Base-by-base conservation (phyloP, 2,329 filamentous ascomycete genomes). In the Aureobasidium namibiae region DNA sequence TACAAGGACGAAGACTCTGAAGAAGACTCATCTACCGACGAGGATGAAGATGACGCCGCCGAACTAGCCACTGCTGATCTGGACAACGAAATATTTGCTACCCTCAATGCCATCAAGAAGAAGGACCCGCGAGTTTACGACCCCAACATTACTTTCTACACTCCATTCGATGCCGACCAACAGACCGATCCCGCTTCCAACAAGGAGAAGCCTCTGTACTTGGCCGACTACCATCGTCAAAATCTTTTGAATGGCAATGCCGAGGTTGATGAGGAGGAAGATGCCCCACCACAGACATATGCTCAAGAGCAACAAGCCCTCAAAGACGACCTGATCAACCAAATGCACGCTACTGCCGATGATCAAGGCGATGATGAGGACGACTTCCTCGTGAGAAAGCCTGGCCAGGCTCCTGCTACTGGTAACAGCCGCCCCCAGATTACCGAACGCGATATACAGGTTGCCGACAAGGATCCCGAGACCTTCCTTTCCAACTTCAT, bases 101-200 rank as follows among this genome's bases (percentile, higher is more conserved):
- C 92, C 0, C 80, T 99, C 23, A 81, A 89, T 63, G 94, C 94
- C 42, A 92, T 99, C 69, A 86, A 87, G 66, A 87, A 83, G 68
- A 97, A 95, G 72, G 94, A 99, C 68, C 94, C 94, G 29, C 82
- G 89, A 56, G 85, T 99, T 53, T 96, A 96, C 77, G 89, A 97
- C 72, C 81, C 84, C 62, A 81, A 86, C 34, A 80, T 81, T 64
- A 90, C 82, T 18, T 97, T 97, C 75, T 96, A 92, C 74, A 77
- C 79, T 41, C 78, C 85, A 13, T 76, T 83, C 60, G 83, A 88
- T 4, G 81, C 82, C 24, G 80, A 81, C 2, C 70, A 72, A 23
- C 63, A 66, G 14, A 62, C 31, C 18, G 66, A 60, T 42, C 64
- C 61, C 11, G 63, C 60, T 13, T 63, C 72, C 7, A 65, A 76